Conservation (phyloP, 805 yeast genomes). For the Candida succiphila region DNA sequence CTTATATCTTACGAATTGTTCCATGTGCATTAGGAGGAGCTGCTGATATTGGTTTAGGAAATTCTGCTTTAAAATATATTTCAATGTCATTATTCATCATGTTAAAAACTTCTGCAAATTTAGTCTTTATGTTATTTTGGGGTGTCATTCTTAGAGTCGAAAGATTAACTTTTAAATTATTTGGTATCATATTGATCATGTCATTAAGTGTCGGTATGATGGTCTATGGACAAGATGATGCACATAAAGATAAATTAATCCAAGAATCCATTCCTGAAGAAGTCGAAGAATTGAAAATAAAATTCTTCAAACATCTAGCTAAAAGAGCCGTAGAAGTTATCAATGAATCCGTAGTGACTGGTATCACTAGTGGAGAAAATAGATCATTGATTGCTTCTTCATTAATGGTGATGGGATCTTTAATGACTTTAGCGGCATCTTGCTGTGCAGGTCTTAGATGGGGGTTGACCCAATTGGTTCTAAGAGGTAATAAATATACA, state of each 20-base stretch:
- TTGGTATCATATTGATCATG: conserved; percentile 63
- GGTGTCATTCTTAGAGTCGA: conserved; percentile 73
- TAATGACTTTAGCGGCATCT: conserved; percentile 66
- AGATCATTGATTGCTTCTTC: conserved; percentile 6
- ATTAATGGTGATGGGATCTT: conserved; percentile 40
- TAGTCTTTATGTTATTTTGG: conserved; percentile 73
- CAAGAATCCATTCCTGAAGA: conserved; percentile 9
- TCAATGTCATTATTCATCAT: conserved; percentile 78
- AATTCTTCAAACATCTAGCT: conserved; percentile 7
- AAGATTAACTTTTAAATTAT: conserved; percentile 51
- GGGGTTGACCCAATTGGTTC: conserved; percentile 79
- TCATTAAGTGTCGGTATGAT: conserved; percentile 77
- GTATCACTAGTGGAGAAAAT: conserved; percentile 3
- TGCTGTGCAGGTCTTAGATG: conserved; percentile 79
- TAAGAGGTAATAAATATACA: conserved; percentile 46
- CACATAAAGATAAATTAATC: conserved; percentile 5
- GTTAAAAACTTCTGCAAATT: conserved; percentile 73
- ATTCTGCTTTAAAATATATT: conserved; percentile 65
- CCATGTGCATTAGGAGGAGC: conserved; percentile 85
- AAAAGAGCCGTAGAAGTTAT: conserved; percentile 7
- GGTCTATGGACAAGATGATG: conserved; percentile 38
- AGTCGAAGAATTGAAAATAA: conserved; percentile 11
- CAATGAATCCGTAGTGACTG: conserved; percentile 5
- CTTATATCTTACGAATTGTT: conserved; percentile 41
- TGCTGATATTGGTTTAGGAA: conserved; percentile 86